Percentiles rank a stretch among this genome's conserved stretches.
Conservation (phyloP, 2,329 filamentous ascomycete species). For the Ceratocystis lukuohia region DNA sequence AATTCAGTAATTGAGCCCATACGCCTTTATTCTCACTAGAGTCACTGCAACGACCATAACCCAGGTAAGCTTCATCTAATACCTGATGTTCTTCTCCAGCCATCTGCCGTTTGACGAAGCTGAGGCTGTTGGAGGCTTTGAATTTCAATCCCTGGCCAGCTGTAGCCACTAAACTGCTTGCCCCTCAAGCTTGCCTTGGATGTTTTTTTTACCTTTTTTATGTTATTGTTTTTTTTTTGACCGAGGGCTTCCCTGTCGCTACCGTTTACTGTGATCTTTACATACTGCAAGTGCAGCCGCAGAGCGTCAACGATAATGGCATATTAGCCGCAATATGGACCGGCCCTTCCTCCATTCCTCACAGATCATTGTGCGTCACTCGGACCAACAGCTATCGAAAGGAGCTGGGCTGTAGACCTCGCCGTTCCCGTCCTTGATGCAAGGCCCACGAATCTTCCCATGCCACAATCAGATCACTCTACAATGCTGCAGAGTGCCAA, state of each 20-base stretch:
- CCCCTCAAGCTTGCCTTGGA: too few relatives aligned
- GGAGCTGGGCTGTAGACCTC: constrained; percentile 2
- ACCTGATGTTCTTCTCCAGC: neutral
- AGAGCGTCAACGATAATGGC: neutral
- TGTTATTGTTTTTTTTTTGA: neutral
- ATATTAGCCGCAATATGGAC: constrained; percentile 3
- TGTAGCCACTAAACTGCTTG: too few relatives aligned
- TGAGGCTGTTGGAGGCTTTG: too few relatives aligned
- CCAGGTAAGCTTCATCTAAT: neutral
- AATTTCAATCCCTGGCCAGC: too few relatives aligned
- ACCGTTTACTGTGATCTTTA: constrained; percentile 3
- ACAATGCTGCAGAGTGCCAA: neutral
- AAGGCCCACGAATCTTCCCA: constrained; percentile 3
- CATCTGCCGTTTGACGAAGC: neutral
- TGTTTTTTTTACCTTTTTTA: neutral
- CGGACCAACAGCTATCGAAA: neutral
- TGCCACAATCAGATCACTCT: neutral
- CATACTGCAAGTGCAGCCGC: constrained; percentile 16
- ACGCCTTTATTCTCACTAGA: neutral
- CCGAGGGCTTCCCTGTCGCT: neutral
- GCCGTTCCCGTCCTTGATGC: constrained; percentile 11
- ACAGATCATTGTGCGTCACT: neutral
- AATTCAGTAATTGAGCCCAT: too few relatives aligned
- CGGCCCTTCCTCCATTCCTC: neutral
- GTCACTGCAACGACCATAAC: neutral